phyloP scores from a whole-genome alignment of 1,284 basidiomycete genomes.

The Ganoderma resinaceum region DNA sequence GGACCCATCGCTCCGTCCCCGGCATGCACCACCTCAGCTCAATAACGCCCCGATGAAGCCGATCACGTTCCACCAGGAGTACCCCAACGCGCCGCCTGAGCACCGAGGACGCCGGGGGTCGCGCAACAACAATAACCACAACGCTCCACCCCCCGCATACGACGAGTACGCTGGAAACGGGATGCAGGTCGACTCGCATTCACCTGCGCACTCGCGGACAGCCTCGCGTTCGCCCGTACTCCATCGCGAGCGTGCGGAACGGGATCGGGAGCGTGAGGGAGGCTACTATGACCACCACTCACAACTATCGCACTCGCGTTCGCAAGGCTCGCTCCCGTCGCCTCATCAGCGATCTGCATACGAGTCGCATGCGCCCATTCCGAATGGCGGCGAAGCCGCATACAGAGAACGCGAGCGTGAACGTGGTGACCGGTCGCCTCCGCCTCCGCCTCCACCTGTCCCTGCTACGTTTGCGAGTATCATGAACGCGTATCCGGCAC shows the following conservation, averaged over 20 bases:
- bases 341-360: constrained; percentile 38
- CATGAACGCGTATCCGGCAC: constrained; percentile 63
- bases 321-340: constrained; percentile 25
- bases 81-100: constrained; percentile 32
- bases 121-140: constrained; percentile 27
- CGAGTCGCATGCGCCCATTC: constrained; percentile 31
- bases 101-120: constrained; percentile 28
- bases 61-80: constrained; percentile 41
- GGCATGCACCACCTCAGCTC: constrained; percentile 25
- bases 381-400: constrained; percentile 25
- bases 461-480: constrained; percentile 65
- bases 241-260: constrained; percentile 34
- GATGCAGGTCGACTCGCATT: constrained; percentile 24
- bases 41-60: constrained; percentile 33
- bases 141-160: constrained; percentile 31
- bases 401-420: constrained; percentile 19
- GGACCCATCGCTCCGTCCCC: constrained; percentile 30
- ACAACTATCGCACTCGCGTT: constrained; percentile 15
- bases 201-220: constrained; percentile 31
- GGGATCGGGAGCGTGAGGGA: constrained; percentile 24
- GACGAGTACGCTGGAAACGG: constrained; percentile 28
- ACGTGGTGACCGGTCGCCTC: constrained; percentile 10
- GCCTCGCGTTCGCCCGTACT: constrained; percentile 36
- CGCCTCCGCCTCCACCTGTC: constrained; percentile 39
- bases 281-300: constrained; percentile 31